Percentiles rank a stretch among this genome's conserved stretches.
Evolutionary conservation across 1,139 yeast genomes (phyloP).

Genomic region (Yamadazyma sp.): DNA sequence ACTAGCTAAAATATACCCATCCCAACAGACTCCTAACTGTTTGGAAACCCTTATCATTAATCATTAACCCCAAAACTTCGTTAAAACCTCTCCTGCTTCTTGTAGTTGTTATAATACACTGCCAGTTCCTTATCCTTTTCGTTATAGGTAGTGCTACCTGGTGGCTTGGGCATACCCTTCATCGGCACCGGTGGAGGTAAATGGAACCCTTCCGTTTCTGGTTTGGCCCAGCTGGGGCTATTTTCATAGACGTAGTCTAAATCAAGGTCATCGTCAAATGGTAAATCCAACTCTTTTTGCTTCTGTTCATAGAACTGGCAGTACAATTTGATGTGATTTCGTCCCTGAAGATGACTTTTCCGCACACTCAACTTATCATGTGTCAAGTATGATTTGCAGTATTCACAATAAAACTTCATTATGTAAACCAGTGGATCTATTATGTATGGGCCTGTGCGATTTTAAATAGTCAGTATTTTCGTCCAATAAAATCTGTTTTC

Average conservation of each 20-base stretch:
- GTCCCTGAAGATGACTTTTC: constrained; percentile 78
- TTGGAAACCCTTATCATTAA: background rate
- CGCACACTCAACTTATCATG: constrained; percentile 89
- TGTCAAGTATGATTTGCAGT: constrained; percentile 81
- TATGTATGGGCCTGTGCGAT: background rate
- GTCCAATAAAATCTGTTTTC: constrained; percentile 9
- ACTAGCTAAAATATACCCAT: no score
- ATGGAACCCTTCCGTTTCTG: constrained; percentile 15
- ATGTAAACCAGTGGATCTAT: no score
- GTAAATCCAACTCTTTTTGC: constrained; percentile 49
- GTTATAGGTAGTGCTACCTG: constrained; percentile 30
- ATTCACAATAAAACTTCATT: constrained; percentile 75
- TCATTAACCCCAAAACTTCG: background rate
- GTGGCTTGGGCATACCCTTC: constrained; percentile 33
- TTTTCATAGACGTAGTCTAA: constrained; percentile 32
- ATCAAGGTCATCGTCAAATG: constrained; percentile 39
- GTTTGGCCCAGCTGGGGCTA: constrained; percentile 46
- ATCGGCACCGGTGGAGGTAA: constrained; percentile 39
- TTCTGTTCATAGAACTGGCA: constrained; percentile 72
- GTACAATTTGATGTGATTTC: constrained; percentile 72
- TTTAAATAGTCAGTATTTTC: background rate
- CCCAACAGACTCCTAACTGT: no score
- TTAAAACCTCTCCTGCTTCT: constrained; percentile 1
- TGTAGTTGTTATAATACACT: constrained; percentile 4
- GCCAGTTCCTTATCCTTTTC: constrained; percentile 12